These are phyloP conservation scores for Solanum chacoense DNA, from an alignment of 305 asterid species.

Conservation along the genomic window DNA sequence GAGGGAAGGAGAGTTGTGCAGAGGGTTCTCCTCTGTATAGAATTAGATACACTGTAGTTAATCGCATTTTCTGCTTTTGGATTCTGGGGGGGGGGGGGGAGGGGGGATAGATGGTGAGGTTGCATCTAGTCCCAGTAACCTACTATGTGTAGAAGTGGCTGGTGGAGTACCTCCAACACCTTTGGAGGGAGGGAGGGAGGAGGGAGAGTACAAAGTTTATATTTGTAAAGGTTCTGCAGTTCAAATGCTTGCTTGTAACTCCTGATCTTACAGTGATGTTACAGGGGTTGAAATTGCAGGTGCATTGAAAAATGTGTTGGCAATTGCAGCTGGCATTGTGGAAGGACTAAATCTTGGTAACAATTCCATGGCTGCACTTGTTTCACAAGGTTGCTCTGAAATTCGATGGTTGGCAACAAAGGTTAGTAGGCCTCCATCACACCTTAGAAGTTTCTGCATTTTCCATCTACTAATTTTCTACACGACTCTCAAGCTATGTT, in stretches of 20 bases:
- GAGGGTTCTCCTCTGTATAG: background rate
- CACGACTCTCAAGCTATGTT: background rate
- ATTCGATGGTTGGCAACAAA: slow-evolving; percentile 94
- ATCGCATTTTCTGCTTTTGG: background rate
- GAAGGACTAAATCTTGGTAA: slow-evolving; percentile 89
- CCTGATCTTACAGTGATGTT: slow-evolving; percentile 88
- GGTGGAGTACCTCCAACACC: background rate
- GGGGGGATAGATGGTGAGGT: background rate
- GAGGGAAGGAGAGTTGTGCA: background rate
- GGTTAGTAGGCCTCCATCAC: slow-evolving; percentile 25
- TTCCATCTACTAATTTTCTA: background rate
- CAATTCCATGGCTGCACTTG: slow-evolving; percentile 94
- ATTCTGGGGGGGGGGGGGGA: background rate
- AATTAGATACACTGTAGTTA: background rate
- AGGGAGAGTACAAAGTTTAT: background rate
- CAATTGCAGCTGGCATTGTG: slow-evolving; percentile 94
- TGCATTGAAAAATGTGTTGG: slow-evolving; percentile 88
- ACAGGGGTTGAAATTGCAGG: slow-evolving; percentile 97
- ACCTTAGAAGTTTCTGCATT: background rate
- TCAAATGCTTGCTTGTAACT: slow-evolving; percentile 31
- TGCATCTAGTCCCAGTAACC: background rate
- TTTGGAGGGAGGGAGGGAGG: background rate
- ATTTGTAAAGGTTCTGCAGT: background rate
- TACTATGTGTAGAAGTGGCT: background rate
- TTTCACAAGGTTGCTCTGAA: slow-evolving; percentile 93